A percentile compares a stretch with the other conserved stretches of the same genome.
These are phyloP conservation scores for Neurospora crassa DNA, from an alignment of 2,329 filamentous ascomycete species.

Conservation along the genomic window DNA sequence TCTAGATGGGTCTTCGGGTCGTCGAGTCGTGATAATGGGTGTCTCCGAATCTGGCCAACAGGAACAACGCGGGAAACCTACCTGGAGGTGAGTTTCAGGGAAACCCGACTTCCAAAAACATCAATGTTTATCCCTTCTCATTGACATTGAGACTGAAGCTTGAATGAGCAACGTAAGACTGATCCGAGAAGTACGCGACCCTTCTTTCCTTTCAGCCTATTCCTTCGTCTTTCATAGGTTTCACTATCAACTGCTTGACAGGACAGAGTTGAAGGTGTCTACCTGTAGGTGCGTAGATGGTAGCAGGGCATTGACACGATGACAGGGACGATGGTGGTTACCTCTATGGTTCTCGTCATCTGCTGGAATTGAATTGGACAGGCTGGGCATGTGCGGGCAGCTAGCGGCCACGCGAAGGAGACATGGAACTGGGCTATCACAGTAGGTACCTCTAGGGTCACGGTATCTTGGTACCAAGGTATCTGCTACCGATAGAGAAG, in stretches of 20 bases:
- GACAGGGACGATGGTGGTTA: background rate
- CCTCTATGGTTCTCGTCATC: background rate
- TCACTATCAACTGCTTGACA: background rate
- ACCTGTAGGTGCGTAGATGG: too few relatives aligned
- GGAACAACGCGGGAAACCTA: background rate
- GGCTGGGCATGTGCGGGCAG: background rate
- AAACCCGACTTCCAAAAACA: background rate
- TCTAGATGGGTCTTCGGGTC: background rate
- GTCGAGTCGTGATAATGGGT: background rate
- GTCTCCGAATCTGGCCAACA: background rate
- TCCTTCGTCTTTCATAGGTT: background rate
- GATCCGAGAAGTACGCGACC: background rate
- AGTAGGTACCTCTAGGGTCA: background rate
- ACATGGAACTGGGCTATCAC: background rate
- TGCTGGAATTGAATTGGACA: background rate
- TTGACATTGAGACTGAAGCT: background rate
- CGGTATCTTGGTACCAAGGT: background rate
- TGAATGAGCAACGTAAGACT: background rate
- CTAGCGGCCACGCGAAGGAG: background rate
- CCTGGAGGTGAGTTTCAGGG: background rate
- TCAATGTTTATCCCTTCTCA: background rate
- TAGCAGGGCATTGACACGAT: background rate
- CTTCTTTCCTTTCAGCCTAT: background rate
- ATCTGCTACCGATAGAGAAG: background rate
- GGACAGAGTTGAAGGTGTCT: background rate